Evolutionary conservation across 2,329 filamentous ascomycete genomes (phyloP), one percentile per base, ranked within the genome.

Genomic region (Colletotrichum graminicola): DNA sequence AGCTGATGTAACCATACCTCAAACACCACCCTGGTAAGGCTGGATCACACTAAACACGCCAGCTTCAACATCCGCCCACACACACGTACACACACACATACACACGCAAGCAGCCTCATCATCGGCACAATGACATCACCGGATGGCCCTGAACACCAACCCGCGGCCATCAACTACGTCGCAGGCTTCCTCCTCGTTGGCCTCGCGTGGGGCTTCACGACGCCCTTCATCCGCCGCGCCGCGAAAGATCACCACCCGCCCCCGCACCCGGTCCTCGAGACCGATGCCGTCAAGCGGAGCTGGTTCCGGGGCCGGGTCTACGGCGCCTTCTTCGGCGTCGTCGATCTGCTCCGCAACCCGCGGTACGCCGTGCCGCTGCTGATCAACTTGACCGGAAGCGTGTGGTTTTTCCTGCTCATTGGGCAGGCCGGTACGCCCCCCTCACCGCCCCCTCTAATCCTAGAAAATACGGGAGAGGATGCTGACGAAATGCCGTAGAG

Each of bases 371-470:
- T 97, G 34, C 95, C 95, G 26, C 82, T 98, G 75, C 82, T 97
- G 63, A 82, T 97, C 70, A 98, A 98, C 79, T 83, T 98, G 64
- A 97, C 95, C 3, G 95, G 95, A 39, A 97, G 94, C 78, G 88
- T 98, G 66, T 98, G 95, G 95, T 98, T 98, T 82, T 98, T 98
- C 77, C 82, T 98, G 75, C 85, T 98, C 74, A 95, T 98, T 82
- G 95, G 95, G 8, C 90, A 96, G 80, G 95, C 95, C 77, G 94
- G 94, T 97, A 82, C 76, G 92, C 87, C 71, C 49, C 26, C 62
- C 36, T 47, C 63, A 29, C 66, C 51, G 10, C 21, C 26, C 26
- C 47, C 26, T 26, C n/a, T 10, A 14, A 16, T 5, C 16, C 2
- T 23, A n/a, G 6, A 10, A 32, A 11, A 16, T 7, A 34, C 8